Percentiles rank a stretch among this genome's conserved stretches.
Evolutionary conservation across 495 filamentous ascomycete species (phyloP).

Genomic region (Penicillium lividum): DNA sequence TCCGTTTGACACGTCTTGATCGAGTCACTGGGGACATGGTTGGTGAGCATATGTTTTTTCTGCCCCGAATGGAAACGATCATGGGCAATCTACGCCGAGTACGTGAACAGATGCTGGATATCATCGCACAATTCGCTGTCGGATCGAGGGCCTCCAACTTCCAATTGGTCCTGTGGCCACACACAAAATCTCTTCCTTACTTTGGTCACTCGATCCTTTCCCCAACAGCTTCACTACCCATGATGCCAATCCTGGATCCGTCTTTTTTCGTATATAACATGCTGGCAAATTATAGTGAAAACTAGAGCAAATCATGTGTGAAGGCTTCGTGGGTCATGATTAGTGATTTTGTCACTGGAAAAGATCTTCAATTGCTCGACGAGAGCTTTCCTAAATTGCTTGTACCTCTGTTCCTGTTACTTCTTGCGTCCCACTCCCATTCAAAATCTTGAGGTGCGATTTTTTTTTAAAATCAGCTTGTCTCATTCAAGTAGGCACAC

Average conservation of each 20-base stretch:
- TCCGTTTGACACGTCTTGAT: slow-evolving; percentile 3
- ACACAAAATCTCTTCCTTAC: background rate
- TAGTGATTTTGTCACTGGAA: no score
- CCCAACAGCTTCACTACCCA: background rate
- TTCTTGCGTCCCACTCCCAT: no score
- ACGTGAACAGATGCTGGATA: slow-evolving; percentile 8
- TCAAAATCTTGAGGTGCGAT: no score
- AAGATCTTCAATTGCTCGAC: no score
- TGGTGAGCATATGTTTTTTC: slow-evolving; percentile 13
- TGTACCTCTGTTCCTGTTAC: no score
- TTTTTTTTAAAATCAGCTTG: no score
- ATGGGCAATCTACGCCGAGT: slow-evolving; percentile 12
- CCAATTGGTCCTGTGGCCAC: slow-evolving; percentile 8
- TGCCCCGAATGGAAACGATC: slow-evolving; percentile 10
- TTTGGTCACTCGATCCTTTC: background rate
- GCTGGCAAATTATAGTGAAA: background rate
- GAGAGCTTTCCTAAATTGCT: no score
- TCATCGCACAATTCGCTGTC: background rate
- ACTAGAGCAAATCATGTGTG: background rate
- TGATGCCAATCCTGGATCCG: background rate
- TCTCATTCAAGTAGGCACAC: no score
- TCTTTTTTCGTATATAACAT: background rate
- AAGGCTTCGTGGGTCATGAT: background rate
- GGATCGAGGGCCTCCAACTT: background rate
- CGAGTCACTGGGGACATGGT: background rate